A percentile compares a stretch with the other conserved stretches of the same genome.
Conservation (phyloP, 2,329 filamentous ascomycete species). For the Fusarium duplospermum region DNA sequence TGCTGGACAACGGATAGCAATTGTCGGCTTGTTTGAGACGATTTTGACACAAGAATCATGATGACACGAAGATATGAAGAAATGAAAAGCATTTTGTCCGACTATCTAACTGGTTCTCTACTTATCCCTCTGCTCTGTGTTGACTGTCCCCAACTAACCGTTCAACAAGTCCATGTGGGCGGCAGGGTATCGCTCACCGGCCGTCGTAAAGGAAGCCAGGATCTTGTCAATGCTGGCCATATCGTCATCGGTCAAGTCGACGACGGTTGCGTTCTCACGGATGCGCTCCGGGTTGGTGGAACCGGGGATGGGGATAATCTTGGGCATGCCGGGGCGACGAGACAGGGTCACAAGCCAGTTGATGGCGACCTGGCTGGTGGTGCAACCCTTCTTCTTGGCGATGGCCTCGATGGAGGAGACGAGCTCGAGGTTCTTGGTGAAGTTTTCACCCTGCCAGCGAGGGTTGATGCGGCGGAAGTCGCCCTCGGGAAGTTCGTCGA, state of each 20-base stretch:
- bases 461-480: conserved; percentile 61
- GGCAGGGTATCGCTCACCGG: conserved; percentile 62
- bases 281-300: conserved; percentile 67
- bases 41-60: conserved; percentile 15
- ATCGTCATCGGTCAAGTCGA: conserved; percentile 63
- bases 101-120: not conserved
- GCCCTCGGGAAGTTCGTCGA: conserved; percentile 65
- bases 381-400: conserved; percentile 69
- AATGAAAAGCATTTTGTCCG: conserved; percentile 3
- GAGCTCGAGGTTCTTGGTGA: conserved; percentile 72
- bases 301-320: conserved; percentile 75
- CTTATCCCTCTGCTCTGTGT: not conserved
- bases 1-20: conserved; percentile 46
- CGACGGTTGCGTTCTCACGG: conserved; percentile 67
- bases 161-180: conserved; percentile 31
- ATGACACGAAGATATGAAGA: conserved; percentile 23
- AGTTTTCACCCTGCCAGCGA: conserved; percentile 71
- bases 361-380: conserved; percentile 73
- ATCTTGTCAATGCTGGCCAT: conserved; percentile 62
- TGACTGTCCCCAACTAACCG: conserved; percentile 17
- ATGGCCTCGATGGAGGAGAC: conserved; percentile 67
- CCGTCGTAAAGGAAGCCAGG: conserved; percentile 59
- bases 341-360: conserved; percentile 69
- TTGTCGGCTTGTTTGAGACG: conserved; percentile 50
- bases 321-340: conserved; percentile 63